Percentiles rank a stretch among this genome's conserved stretches.
These are phyloP conservation scores for Kluyveromyces wickerhamii DNA, from an alignment of 805 yeast species.

Conservation along the genomic window DNA sequence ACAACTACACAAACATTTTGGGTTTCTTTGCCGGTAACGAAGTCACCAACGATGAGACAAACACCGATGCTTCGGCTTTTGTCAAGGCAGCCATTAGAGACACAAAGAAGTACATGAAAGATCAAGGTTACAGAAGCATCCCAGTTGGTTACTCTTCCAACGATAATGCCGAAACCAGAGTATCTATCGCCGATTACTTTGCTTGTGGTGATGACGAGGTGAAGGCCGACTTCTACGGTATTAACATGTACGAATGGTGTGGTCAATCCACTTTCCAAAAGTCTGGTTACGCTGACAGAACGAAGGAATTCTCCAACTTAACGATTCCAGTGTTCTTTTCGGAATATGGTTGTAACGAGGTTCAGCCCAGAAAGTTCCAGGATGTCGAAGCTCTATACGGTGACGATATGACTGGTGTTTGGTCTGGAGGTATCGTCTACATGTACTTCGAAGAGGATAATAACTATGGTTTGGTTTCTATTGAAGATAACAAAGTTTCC, in stretches of 20 bases:
- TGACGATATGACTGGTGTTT: conserved; percentile 65
- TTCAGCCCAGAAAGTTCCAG: conserved; percentile 60
- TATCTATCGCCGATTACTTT: conserved; percentile 62
- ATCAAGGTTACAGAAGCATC: conserved; percentile 53
- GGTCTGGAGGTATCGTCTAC: conserved; percentile 89
- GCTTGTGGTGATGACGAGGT: conserved; percentile 61
- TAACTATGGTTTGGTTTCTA: conserved; percentile 64
- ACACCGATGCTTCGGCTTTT: conserved; percentile 70
- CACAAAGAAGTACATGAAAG: conserved; percentile 56
- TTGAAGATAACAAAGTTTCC: conserved; percentile 39
- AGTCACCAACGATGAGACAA: conserved; percentile 58
- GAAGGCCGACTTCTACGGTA: conserved; percentile 76
- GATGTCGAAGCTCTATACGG: conserved; percentile 63
- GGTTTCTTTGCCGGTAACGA: conserved; percentile 88
- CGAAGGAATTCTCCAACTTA: conserved; percentile 54
- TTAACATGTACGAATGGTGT: conserved; percentile 89
- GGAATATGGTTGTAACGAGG: conserved; percentile 74
- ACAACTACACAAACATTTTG: conserved; percentile 59
- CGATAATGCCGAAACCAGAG: conserved; percentile 63
- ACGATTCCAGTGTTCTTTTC: conserved; percentile 72
- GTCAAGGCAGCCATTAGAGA: conserved; percentile 83
- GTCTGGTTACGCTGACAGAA: conserved; percentile 63
- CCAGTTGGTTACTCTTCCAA: conserved; percentile 82
- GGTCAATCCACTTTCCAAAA: conserved; percentile 48
- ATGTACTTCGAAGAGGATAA: conserved; percentile 75